Conservation (phyloP, 352 stramenopile species). For the Phytophthora multivora region DNA sequence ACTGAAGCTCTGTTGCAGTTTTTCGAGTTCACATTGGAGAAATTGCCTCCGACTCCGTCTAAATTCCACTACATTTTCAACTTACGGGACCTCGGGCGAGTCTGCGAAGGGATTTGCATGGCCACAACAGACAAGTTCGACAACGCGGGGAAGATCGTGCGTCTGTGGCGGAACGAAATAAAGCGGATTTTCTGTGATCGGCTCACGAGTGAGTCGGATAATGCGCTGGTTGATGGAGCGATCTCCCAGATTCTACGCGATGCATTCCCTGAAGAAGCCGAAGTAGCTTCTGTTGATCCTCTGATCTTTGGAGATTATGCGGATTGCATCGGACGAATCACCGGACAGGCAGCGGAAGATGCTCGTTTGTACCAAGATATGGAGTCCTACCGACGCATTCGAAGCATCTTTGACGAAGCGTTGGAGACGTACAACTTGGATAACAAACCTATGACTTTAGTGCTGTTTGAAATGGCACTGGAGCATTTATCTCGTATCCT, state of each 20-base stretch:
- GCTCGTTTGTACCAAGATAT: conserved; percentile 94
- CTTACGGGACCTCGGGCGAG: conserved; percentile 92
- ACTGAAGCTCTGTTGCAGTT: conserved; percentile 88
- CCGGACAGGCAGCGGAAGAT: conserved; percentile 72
- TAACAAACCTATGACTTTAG: conserved; percentile 94
- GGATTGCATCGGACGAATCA: conserved; percentile 82
- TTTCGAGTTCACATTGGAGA: conserved; percentile 92
- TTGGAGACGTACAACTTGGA: conserved; percentile 95
- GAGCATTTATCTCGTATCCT: conserved; percentile 93
- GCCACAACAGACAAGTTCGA: conserved; percentile 91
- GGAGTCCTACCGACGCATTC: conserved; percentile 90
- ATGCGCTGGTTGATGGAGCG: conserved; percentile 77
- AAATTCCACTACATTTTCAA: conserved; percentile 99
- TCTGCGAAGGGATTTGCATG: conserved; percentile 95
- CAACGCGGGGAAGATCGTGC: conserved; percentile 68
- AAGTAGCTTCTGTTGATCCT: conserved; percentile 78
- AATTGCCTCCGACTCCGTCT: conserved; percentile 91
- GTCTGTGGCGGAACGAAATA: conserved; percentile 94
- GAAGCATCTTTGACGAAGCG: conserved; percentile 93
- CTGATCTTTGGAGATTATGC: conserved; percentile 94
- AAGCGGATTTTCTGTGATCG: conserved; percentile 94
- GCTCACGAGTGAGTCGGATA: conserved; percentile 88
- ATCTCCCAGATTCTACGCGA: conserved; percentile 81
- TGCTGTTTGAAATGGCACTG: conserved; percentile 96
- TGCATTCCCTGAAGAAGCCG: conserved; percentile 64